phyloP scores from a whole-genome alignment of 1,284 basidiomycete species.

The Trametes hirsuta region DNA sequence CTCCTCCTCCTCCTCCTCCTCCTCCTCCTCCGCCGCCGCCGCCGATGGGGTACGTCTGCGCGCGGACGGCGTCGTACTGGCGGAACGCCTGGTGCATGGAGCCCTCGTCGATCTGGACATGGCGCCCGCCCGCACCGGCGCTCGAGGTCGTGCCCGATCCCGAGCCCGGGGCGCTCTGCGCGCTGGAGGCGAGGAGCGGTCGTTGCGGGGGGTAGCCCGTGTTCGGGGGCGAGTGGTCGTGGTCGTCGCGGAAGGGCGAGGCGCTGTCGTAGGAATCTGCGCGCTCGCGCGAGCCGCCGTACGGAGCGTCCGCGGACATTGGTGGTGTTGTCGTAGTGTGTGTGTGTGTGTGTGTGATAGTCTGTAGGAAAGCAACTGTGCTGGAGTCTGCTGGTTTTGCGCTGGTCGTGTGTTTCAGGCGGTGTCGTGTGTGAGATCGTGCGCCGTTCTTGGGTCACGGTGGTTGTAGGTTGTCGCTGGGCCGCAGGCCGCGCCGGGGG shows the following conservation, averaged over 20 bases:
- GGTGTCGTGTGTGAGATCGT: too few relatives aligned
- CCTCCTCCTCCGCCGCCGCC: neutral
- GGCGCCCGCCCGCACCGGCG: neutral
- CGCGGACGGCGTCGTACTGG: constrained; percentile 29
- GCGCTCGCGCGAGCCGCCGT: constrained; percentile 5
- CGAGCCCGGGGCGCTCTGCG: neutral
- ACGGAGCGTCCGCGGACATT: constrained; percentile 10
- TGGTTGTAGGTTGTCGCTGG: too few relatives aligned
- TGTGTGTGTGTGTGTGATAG: neutral
- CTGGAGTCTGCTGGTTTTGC: too few relatives aligned
- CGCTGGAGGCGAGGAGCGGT: constrained; percentile 16
- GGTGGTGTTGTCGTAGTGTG: neutral
- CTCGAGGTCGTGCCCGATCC: neutral
- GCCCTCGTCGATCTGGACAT: constrained; percentile 19
- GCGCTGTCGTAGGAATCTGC: constrained; percentile 5
- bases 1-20: neutral
- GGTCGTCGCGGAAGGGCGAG: constrained; percentile 21
- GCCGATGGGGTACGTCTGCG: constrained; percentile 21
- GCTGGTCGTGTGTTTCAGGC: too few relatives aligned
- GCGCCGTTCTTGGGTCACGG: too few relatives aligned
- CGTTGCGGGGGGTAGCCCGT: constrained; percentile 23
- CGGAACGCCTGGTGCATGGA: constrained; percentile 21
- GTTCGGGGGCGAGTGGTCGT: constrained; percentile 11
- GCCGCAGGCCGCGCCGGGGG: too few relatives aligned
- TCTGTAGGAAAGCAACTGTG: too few relatives aligned